A percentile compares a stretch with the other conserved stretches of the same genome.
Conservation (phyloP, 805 yeast genomes). For the Candida gorgasii region DNA sequence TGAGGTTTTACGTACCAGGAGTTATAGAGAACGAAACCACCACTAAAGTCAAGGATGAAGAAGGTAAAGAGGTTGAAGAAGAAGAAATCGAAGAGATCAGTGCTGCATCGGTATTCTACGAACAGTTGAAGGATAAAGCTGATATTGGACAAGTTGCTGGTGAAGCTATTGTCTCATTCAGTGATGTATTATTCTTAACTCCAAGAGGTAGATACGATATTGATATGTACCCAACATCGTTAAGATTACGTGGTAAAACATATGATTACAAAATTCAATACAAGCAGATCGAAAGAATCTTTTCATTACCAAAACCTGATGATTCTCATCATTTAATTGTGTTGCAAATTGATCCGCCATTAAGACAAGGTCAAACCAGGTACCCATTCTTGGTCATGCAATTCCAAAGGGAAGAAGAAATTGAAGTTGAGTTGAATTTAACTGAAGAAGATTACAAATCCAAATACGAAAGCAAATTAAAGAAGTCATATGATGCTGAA, state of each 20-base stretch:
- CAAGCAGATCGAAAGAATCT: slow-evolving; percentile 84
- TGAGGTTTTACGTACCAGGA: slow-evolving; percentile 94
- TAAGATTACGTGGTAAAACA: slow-evolving; percentile 94
- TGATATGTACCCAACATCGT: slow-evolving; percentile 83
- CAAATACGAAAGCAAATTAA: slow-evolving; percentile 72
- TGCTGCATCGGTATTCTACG: slow-evolving; percentile 85
- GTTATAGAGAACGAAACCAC: slow-evolving; percentile 52
- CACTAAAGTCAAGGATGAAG: slow-evolving; percentile 23
- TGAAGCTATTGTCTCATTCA: slow-evolving; percentile 90
- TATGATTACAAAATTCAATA: slow-evolving; percentile 95
- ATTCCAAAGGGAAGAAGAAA: slow-evolving; percentile 85
- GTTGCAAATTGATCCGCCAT: slow-evolving; percentile 92
- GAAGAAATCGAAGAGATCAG: slow-evolving; percentile 50
- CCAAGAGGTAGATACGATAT: slow-evolving; percentile 99
- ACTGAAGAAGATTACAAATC: slow-evolving; percentile 77
- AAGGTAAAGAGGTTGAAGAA: slow-evolving; percentile 38
- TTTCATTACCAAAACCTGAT: slow-evolving; percentile 92
- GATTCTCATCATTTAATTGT: slow-evolving; percentile 86
- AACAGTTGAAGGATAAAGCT: slow-evolving; percentile 87
- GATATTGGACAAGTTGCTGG: slow-evolving; percentile 94
- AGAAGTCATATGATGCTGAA: slow-evolving; percentile 76
- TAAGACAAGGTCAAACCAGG: slow-evolving; percentile 97
- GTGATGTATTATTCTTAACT: slow-evolving; percentile 87
- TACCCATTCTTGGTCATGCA: slow-evolving; percentile 91
- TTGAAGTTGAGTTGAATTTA: slow-evolving; percentile 84